Evolutionary conservation across 78 protist species (phyloP), one percentile per base, ranked within the genome.

Genomic region (Chrysochromulina parva): DNA sequence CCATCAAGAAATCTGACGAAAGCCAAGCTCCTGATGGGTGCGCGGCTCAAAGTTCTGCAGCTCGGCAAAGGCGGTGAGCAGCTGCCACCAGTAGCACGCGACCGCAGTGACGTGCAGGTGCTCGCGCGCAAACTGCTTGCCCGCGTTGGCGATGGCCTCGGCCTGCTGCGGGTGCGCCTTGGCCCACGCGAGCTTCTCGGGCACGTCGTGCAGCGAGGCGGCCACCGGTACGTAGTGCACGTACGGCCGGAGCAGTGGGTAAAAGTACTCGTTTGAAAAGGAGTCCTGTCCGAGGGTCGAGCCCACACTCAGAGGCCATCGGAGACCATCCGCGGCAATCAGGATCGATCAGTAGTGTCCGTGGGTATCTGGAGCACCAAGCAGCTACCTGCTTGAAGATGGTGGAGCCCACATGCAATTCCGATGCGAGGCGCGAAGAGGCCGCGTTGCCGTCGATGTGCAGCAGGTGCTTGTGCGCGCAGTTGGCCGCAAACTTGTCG

Each of bases 161-260:
- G 58, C 85, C 13, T 16, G 28, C 38, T 76, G 16, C 22, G 85
- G 85, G 11, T 76, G 85, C 59, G 57, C 54, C 4, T 0, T 0
- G 14, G 85, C 85, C 85, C 85, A 76, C 59, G 4, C n/a, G 28
- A 76, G 38, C 16, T 59, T 57, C 26, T 1, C 59, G 59, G 28
- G 9, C 26, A 76, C 16, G 85, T 76, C 85, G 38, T 5, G 4
- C 24, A 76, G 85, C 48, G 16, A 4, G n/a, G 3, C 59, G 1
- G 55, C 26, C n/a, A 76, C 85, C 38, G 85, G 85, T 28, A 76
- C 85, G 14, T 52, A 76, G 85, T 76, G 85, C 47, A 52, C 85
- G 59, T 59, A 76, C 38, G 85, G 85, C 85, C 5, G 14, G n/a
- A 76, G 54, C 60, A 17, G 85, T 14, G 59, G 22, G 59, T 48